phyloP scores from a whole-genome alignment of 306 rosid genomes.

The Cucumis hystrix region DNA sequence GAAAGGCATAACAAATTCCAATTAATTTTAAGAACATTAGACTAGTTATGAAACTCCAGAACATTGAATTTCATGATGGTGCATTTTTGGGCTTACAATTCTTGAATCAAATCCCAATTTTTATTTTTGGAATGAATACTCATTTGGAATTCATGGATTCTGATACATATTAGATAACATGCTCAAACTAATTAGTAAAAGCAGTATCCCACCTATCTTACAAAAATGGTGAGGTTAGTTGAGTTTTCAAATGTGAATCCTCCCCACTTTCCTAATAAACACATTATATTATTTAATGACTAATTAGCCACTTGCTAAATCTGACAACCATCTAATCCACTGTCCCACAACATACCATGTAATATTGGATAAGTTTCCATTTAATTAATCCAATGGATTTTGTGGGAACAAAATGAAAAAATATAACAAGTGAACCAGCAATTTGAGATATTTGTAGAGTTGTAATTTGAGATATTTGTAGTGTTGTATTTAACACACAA shows the following conservation, averaged over 20 bases:
- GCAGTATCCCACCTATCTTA: too few relatives aligned
- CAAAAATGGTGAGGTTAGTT: too few relatives aligned
- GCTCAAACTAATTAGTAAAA: too few relatives aligned
- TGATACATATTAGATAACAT: too few relatives aligned
- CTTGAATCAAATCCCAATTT: too few relatives aligned
- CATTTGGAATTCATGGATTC: too few relatives aligned
- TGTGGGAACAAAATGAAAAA: neutral
- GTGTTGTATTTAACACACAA: neutral
- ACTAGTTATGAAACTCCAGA: neutral
- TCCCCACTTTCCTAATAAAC: neutral
- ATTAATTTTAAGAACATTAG: slow-evolving; percentile 8
- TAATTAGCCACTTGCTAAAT: neutral
- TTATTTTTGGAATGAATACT: too few relatives aligned
- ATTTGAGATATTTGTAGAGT: neutral
- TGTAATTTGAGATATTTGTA: neutral
- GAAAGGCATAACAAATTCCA: slow-evolving; percentile 17
- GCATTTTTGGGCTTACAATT: too few relatives aligned
- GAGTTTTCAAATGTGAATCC: too few relatives aligned
- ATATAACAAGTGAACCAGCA: neutral
- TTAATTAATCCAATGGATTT: neutral
- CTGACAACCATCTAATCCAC: neutral
- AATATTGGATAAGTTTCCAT: neutral
- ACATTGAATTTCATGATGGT: too few relatives aligned
- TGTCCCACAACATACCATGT: neutral
- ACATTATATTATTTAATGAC: neutral